Evolutionary conservation across 2,329 filamentous ascomycete genomes (phyloP).

Genomic region (Fusarium metavorans): DNA sequence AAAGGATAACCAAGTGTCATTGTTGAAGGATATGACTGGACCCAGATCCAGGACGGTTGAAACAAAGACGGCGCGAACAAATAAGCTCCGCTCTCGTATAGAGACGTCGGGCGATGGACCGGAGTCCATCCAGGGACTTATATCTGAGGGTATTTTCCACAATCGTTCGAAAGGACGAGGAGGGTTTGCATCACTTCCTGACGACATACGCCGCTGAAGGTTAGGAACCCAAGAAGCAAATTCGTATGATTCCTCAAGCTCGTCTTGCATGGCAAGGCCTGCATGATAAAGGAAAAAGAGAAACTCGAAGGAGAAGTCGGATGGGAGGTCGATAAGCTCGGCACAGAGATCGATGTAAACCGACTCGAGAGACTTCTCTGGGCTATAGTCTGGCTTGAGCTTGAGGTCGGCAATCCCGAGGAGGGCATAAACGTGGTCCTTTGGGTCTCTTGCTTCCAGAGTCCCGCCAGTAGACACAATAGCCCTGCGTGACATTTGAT

Average conservation of each 20-base stretch:
- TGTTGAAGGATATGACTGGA: background rate
- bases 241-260: background rate
- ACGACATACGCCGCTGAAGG: background rate
- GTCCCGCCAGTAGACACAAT: background rate
- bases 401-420: background rate
- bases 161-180: background rate
- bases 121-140: background rate
- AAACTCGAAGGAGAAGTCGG: fast-evolving
- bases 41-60: background rate
- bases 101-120: background rate
- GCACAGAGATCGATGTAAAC: background rate
- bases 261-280: fast-evolving
- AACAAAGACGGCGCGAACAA: background rate
- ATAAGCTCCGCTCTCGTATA: background rate
- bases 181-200: background rate
- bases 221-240: slow-evolving; percentile 11
- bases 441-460: background rate
- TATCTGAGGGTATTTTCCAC: background rate
- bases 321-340: background rate
- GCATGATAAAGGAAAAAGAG: background rate
- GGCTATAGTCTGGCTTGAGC: slow-evolving; percentile 5
- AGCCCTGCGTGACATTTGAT: background rate
- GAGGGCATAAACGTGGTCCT: slow-evolving; percentile 9
- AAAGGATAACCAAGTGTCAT: background rate
- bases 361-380: background rate